These are phyloP conservation scores for Phytophthora brassicae DNA, from an alignment of 352 stramenopile genomes.

Conservation along the genomic window DNA sequence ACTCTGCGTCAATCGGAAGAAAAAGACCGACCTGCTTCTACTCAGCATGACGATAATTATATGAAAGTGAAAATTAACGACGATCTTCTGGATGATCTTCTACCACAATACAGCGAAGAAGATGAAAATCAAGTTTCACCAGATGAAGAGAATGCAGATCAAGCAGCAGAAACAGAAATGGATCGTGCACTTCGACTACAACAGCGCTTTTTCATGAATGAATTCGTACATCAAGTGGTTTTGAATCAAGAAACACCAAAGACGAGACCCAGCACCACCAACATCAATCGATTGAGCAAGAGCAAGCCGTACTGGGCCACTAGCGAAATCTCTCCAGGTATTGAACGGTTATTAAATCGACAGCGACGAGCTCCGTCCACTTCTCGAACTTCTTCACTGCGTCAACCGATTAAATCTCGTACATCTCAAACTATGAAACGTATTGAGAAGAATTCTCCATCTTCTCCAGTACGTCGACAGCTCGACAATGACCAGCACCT, in stretches of 20 bases:
- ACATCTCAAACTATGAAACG: conserved; percentile 9
- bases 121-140: conserved; percentile 19
- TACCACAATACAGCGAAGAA: conserved; percentile 6
- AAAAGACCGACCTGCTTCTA: neutral
- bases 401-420: neutral
- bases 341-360: conserved; percentile 26
- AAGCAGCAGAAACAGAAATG: conserved; percentile 18
- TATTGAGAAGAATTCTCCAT: neutral
- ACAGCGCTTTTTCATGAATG: conserved; percentile 53
- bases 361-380: conserved; percentile 27
- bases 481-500: conserved; percentile 48
- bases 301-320: conserved; percentile 24
- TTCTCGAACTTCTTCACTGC: neutral
- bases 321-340: conserved; percentile 28
- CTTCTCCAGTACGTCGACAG: conserved; percentile 12
- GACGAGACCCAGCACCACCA: conserved; percentile 6
- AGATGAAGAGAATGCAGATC: conserved; percentile 7
- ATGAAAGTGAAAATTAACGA: neutral
- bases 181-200: conserved; percentile 44
- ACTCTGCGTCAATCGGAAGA: neutral
- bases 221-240: conserved; percentile 57
- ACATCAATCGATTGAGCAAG: neutral
- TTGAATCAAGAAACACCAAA: conserved; percentile 23
- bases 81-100: neutral
- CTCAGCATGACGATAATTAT: conserved; percentile 10